A percentile compares a stretch with the other conserved stretches of the same genome.
phyloP scores from a whole-genome alignment of 2,329 filamentous ascomycete genomes.

The Rachicladosporium sp. region DNA sequence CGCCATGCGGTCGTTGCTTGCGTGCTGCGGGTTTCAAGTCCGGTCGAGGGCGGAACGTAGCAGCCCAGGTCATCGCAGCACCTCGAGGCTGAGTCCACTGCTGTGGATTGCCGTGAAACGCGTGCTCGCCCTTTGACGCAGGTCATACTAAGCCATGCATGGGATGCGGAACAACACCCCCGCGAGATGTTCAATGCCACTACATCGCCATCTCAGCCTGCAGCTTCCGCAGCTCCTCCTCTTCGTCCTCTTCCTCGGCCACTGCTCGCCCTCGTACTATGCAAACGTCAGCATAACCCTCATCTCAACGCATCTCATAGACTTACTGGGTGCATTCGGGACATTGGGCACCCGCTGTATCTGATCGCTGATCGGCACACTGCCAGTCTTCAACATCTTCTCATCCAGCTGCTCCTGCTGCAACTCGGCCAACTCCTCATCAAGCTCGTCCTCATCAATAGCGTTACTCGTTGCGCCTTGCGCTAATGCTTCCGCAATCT shows the following conservation, averaged over 20 bases:
- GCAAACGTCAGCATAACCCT: too few species aligned
- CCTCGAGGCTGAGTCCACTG: too few species aligned
- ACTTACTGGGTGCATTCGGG: constrained; percentile 26
- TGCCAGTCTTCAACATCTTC: constrained; percentile 82
- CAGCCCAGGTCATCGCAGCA: too few species aligned
- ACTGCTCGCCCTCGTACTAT: constrained; percentile 1
- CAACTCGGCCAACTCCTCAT: constrained; percentile 71
- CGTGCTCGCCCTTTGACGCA: too few species aligned
- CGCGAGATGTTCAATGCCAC: constrained; percentile 3
- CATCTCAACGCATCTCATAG: neutral
- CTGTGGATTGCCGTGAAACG: too few species aligned
- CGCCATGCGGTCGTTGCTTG: too few species aligned
- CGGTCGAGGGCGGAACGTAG: too few species aligned
- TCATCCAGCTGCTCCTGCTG: constrained; percentile 90
- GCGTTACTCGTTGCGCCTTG: constrained; percentile 51
- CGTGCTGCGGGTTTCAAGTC: too few species aligned
- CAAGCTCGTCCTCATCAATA: constrained; percentile 77
- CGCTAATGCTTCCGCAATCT: constrained; percentile 79
- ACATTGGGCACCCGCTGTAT: constrained; percentile 52
- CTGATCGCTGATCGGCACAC: constrained; percentile 67
- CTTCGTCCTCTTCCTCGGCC: constrained; percentile 78
- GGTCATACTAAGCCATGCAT: too few species aligned
- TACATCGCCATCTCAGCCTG: constrained; percentile 97
- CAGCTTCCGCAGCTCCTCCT: constrained; percentile 82
- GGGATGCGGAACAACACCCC: too few species aligned